A percentile compares a stretch with the other conserved stretches of the same genome.
Conservation (phyloP, 2,329 filamentous ascomycete genomes). For the Fusarium duplospermum region DNA sequence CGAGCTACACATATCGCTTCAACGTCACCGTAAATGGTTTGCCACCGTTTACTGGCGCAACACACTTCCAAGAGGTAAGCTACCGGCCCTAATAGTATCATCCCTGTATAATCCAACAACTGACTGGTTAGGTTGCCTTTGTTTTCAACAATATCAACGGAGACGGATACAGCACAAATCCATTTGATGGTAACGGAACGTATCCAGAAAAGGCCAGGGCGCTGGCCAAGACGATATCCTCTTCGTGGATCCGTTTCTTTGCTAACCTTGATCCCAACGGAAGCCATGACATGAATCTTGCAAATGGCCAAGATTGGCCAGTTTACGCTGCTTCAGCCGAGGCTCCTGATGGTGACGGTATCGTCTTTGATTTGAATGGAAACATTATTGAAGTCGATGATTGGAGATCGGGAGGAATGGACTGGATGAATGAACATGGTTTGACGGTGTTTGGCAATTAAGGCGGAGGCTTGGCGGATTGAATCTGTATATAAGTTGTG, state of each 20-base stretch:
- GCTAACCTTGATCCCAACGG: constrained; percentile 44
- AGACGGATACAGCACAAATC: constrained; percentile 46
- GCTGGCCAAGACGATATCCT: constrained; percentile 45
- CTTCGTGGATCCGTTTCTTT: constrained; percentile 49
- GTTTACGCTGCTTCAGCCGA: constrained; percentile 27
- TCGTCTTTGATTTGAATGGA: constrained; percentile 45
- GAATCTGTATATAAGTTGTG: not conserved
- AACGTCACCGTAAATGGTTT: constrained; percentile 46
- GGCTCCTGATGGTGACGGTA: constrained; percentile 37
- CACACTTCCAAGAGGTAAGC: constrained; percentile 53
- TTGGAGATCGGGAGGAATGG: constrained; percentile 45
- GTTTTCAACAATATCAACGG: constrained; percentile 53
- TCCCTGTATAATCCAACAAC: not conserved
- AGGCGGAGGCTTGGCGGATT: not conserved
- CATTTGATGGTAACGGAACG: constrained; percentile 44
- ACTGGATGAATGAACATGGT: constrained; percentile 45
- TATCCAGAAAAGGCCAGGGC: constrained; percentile 41
- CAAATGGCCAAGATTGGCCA: constrained; percentile 41
- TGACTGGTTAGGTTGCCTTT: constrained; percentile 49
- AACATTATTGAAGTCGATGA: constrained; percentile 45
- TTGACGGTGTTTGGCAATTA: constrained; percentile 45
- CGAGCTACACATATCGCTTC: constrained; percentile 49
- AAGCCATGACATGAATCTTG: not conserved
- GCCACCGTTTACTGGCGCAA: constrained; percentile 36
- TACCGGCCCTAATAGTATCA: not conserved